These are phyloP conservation scores for Metschnikowia peoriensis DNA, from an alignment of 805 yeast species.

Conservation along the genomic window DNA sequence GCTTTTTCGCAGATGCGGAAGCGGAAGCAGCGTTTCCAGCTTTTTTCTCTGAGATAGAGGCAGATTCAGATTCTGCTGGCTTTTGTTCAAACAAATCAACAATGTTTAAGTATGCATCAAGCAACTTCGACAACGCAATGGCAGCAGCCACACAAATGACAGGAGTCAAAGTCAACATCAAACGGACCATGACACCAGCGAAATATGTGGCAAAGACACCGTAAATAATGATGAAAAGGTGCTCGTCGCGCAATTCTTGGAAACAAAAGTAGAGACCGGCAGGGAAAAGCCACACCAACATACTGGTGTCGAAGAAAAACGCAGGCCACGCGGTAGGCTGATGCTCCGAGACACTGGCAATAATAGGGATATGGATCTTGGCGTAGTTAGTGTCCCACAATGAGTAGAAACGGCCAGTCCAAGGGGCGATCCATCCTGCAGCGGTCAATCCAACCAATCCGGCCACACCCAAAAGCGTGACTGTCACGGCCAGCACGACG, in stretches of 20 bases:
- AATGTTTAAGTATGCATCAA: conserved; percentile 78
- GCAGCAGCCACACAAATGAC: conserved; percentile 93
- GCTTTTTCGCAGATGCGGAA: conserved; percentile 3
- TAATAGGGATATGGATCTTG: conserved; percentile 95
- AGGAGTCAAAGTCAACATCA: conserved; percentile 96
- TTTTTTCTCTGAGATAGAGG: background rate
- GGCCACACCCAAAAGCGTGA: conserved; percentile 61
- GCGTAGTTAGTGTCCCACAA: conserved; percentile 98
- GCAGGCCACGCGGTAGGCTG: conserved; percentile 99
- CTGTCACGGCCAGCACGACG: conserved; percentile 53
- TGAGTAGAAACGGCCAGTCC: conserved; percentile 99
- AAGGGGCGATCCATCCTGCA: conserved; percentile 94
- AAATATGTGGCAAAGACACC: conserved; percentile 93
- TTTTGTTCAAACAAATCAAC: conserved; percentile 32
- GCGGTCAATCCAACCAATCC: conserved; percentile 81
- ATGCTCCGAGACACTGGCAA: conserved; percentile 98
- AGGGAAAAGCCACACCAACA: conserved; percentile 97
- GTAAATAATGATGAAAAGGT: conserved; percentile 87
- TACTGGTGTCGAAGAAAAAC: conserved; percentile 89
- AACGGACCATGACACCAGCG: conserved; percentile 98
- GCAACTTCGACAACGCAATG: conserved; percentile 77
- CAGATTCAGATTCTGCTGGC: background rate
- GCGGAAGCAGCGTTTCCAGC: background rate
- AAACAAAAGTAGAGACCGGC: conserved; percentile 91
- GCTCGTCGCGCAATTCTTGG: conserved; percentile 88